A percentile compares a stretch with the other conserved stretches of the same genome.
Conservation (phyloP, 257 asterid species). For the Paraleonurus japonicus region DNA sequence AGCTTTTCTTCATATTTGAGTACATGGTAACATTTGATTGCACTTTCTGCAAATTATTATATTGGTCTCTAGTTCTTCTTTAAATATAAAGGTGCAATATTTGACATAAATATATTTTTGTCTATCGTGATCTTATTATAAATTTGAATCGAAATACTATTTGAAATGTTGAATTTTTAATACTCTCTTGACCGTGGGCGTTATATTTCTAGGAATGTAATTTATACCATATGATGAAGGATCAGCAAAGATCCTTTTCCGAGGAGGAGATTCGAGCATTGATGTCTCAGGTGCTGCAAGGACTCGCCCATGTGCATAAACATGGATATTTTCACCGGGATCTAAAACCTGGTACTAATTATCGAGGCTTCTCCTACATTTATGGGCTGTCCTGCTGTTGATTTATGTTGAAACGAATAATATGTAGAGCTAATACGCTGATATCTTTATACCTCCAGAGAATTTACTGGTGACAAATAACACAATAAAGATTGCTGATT, state of each 20-base stretch:
- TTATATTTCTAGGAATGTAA: conserved; percentile 65
- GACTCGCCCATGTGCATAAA: conserved; percentile 84
- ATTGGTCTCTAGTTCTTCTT: not conserved
- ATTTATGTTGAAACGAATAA: not conserved
- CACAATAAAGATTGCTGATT: conserved; percentile 85
- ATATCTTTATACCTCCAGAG: conserved; percentile 46
- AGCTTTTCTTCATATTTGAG: conserved; percentile 92
- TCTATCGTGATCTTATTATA: conserved; percentile 4
- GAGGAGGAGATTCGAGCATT: conserved; percentile 82
- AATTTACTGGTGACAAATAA: conserved; percentile 83
- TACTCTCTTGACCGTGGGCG: conserved; percentile 12
- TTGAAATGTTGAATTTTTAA: not conserved
- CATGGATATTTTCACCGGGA: conserved; percentile 90
- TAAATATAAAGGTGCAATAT: not conserved
- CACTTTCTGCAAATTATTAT: not conserved
- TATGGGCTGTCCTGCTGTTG: not conserved
- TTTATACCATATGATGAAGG: conserved; percentile 84
- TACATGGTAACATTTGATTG: conserved; percentile 65
- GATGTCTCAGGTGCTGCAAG: conserved; percentile 87
- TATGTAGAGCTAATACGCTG: conserved; percentile 21
- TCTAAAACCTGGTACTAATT: conserved; percentile 83
- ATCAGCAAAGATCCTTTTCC: conserved; percentile 55
- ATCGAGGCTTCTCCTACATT: conserved; percentile 9
- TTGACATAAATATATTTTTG: not conserved
- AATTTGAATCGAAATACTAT: not conserved